A percentile compares a stretch with the other conserved stretches of the same genome.
Evolutionary conservation across 345 rosid species (phyloP).

Genomic region (Excoecaria cochinchinensis): DNA sequence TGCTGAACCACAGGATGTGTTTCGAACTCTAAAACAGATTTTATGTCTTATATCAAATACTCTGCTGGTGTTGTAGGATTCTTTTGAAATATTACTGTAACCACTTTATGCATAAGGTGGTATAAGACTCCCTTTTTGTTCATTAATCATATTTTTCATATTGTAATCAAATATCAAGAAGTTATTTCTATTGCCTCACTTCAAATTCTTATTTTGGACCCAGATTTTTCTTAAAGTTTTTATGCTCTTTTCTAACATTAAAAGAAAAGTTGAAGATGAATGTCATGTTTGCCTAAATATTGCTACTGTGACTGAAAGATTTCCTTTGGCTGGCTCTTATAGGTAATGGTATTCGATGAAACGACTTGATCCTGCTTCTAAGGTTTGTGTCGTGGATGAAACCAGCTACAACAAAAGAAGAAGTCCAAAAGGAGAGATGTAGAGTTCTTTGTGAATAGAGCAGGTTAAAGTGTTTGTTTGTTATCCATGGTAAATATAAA

Average conservation of each 20-base stretch:
- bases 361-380: slow-evolving; percentile 37
- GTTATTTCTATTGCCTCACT: too few relatives aligned
- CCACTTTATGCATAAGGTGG: not conserved
- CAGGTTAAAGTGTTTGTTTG: slow-evolving; percentile 32
- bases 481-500: slow-evolving; percentile 25
- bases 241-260: not conserved
- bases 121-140: not conserved
- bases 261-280: not conserved
- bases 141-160: not conserved
- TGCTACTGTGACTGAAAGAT: slow-evolving; percentile 7
- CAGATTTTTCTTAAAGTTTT: not conserved
- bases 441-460: slow-evolving; percentile 43
- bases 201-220: not conserved
- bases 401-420: slow-evolving; percentile 16
- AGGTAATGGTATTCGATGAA: slow-evolving; percentile 71
- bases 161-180: too few relatives aligned
- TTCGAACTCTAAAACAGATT: too few relatives aligned
- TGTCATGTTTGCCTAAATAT: not conserved
- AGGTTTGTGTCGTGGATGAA: slow-evolving; percentile 38
- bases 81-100: too few relatives aligned
- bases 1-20: too few relatives aligned
- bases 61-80: not conserved
- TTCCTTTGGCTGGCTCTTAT: slow-evolving; percentile 16
- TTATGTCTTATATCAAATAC: too few relatives aligned
- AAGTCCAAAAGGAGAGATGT: slow-evolving; percentile 18